Evolutionary conservation across 768 basidiomycete species (phyloP).

Genomic region (Serendipita sp.): DNA sequence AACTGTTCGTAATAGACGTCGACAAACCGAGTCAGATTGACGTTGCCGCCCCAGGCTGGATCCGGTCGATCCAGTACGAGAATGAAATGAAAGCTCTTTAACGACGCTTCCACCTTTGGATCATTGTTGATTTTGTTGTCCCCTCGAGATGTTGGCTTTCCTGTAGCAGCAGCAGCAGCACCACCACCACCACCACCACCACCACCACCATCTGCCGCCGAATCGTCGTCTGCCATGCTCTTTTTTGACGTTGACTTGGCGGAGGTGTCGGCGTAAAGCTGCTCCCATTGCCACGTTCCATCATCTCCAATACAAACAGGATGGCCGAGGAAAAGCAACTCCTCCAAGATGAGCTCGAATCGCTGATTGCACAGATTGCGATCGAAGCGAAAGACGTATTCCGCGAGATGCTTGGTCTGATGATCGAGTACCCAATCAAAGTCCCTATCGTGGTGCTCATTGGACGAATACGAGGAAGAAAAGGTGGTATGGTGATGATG

Average conservation of each 20-base stretch:
- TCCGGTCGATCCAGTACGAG: constrained; percentile 81
- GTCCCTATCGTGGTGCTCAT: neutral
- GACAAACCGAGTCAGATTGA: constrained; percentile 62
- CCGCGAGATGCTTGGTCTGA: constrained; percentile 64
- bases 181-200: constrained; percentile 9
- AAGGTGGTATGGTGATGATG: neutral
- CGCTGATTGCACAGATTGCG: constrained; percentile 78
- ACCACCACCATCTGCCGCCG: constrained; percentile 11
- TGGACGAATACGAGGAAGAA: neutral
- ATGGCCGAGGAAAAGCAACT: constrained; percentile 86
- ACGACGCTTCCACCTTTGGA: constrained; percentile 15
- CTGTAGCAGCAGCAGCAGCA: neutral
- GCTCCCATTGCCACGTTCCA: constrained; percentile 47
- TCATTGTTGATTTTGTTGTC: neutral
- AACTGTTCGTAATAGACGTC: constrained; percentile 83
- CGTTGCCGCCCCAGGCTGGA: constrained; percentile 68
- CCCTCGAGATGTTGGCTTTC: neutral
- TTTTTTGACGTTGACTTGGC: constrained; percentile 14
- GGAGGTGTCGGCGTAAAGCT: constrained; percentile 16
- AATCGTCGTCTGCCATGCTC: constrained; percentile 9
- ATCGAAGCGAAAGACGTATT: constrained; percentile 56
- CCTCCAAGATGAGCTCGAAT: constrained; percentile 84
- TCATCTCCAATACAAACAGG: constrained; percentile 70
- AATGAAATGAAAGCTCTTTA: constrained; percentile 73
- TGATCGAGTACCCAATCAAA: constrained; percentile 52